phyloP scores from a whole-genome alignment of 164 flowering plant species.

The Vitis riparia region DNA sequence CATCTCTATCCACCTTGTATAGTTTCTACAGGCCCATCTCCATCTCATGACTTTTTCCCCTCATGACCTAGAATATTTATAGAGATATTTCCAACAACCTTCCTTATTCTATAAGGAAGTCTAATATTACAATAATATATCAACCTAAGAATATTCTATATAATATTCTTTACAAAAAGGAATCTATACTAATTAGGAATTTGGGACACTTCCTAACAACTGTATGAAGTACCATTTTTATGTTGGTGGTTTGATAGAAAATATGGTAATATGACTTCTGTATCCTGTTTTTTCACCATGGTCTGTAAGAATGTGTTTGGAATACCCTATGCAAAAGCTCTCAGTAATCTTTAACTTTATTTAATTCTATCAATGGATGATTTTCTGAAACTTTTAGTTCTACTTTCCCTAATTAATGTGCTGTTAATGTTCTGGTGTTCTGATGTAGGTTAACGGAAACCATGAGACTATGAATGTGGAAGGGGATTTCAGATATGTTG shows the following conservation, averaged over 20 bases:
- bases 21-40: too few relatives aligned
- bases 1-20: too few relatives aligned
- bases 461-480: constrained; percentile 98
- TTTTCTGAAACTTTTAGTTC: background rate
- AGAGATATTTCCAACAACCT: too few relatives aligned
- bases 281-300: background rate
- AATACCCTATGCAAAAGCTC: background rate
- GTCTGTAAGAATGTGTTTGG: background rate
- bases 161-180: too few relatives aligned
- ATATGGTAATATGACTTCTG: background rate
- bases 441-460: constrained; percentile 84
- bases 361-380: background rate
- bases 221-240: background rate
- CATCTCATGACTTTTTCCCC: too few relatives aligned
- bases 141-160: too few relatives aligned
- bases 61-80: too few relatives aligned
- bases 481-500: constrained; percentile 94
- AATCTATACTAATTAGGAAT: too few relatives aligned
- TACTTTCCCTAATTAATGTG: background rate
- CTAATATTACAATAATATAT: too few relatives aligned
- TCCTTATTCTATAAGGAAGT: too few relatives aligned
- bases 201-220: too few relatives aligned
- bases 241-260: background rate
- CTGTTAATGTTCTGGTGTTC: background rate
- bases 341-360: background rate